phyloP scores from a whole-genome alignment of 1,139 yeast genomes.

The Zygoascus meyerae region DNA sequence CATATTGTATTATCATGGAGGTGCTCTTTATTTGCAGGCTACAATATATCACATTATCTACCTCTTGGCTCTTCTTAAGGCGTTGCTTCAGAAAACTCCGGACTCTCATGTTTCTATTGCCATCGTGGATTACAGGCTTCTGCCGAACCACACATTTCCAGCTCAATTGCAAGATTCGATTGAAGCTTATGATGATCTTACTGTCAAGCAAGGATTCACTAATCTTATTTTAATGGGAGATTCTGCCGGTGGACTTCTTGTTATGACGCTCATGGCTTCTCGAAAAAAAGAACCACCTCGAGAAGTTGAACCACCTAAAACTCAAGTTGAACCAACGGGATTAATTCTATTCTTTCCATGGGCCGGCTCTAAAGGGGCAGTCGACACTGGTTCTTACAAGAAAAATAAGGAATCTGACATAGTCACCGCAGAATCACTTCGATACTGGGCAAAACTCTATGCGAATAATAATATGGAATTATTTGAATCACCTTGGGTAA shows the following conservation, averaged over 20 bases:
- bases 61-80: constrained; percentile 30
- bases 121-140: constrained; percentile 38
- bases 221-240: constrained; percentile 41
- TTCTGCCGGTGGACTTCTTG: constrained; percentile 44
- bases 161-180: constrained; percentile 38
- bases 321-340: background rate
- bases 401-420: background rate
- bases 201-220: constrained; percentile 24
- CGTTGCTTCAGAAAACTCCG: constrained; percentile 14
- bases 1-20: constrained; percentile 37
- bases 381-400: background rate
- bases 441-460: background rate
- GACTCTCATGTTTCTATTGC: constrained; percentile 27
- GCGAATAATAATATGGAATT: background rate
- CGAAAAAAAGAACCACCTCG: no score
- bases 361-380: background rate
- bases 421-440: background rate
- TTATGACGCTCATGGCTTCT: constrained; percentile 10
- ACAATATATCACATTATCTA: constrained; percentile 32
- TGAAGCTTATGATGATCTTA: constrained; percentile 31
- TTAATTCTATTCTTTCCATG: background rate
- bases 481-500: background rate
- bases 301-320: background rate
- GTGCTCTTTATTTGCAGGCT: constrained; percentile 37
- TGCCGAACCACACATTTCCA: constrained; percentile 36